A percentile compares a stretch with the other conserved stretches of the same genome.
These are phyloP conservation scores for Lablab purpureus DNA, from an alignment of 306 rosid genomes.

Conservation along the genomic window DNA sequence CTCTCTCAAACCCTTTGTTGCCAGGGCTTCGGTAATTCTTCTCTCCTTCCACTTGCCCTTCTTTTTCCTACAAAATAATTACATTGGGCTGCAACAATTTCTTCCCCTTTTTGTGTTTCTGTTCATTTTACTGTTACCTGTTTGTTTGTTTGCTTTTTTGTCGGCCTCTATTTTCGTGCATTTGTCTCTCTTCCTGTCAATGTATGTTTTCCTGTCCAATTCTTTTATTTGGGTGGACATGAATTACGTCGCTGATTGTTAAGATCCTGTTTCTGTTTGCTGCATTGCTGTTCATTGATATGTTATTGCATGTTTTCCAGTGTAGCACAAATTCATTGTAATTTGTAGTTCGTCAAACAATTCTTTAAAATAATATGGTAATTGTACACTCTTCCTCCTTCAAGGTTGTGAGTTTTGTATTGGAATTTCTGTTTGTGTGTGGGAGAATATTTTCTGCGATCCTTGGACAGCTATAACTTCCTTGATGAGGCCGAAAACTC, in stretches of 20 bases:
- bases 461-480: too few species aligned
- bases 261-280: too few species aligned
- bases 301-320: background rate
- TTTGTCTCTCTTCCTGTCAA: background rate
- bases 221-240: too few species aligned
- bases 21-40: constrained; percentile 67
- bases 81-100: background rate
- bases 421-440: background rate
- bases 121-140: background rate
- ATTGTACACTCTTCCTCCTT: background rate
- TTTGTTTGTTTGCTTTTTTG: background rate
- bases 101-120: background rate
- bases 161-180: background rate
- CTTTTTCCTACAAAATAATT: background rate
- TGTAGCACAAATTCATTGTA: background rate
- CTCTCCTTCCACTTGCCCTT: background rate
- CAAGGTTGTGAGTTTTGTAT: background rate
- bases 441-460: background rate
- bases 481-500: too few species aligned
- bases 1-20: constrained; percentile 55
- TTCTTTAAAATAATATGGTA: background rate
- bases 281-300: background rate
- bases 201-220: too few species aligned
- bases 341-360: background rate
- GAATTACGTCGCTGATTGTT: background rate